A percentile compares a stretch with the other conserved stretches of the same genome.
Conservation (phyloP, 1,139 yeast species). For the Kluyveromyces sp. region DNA sequence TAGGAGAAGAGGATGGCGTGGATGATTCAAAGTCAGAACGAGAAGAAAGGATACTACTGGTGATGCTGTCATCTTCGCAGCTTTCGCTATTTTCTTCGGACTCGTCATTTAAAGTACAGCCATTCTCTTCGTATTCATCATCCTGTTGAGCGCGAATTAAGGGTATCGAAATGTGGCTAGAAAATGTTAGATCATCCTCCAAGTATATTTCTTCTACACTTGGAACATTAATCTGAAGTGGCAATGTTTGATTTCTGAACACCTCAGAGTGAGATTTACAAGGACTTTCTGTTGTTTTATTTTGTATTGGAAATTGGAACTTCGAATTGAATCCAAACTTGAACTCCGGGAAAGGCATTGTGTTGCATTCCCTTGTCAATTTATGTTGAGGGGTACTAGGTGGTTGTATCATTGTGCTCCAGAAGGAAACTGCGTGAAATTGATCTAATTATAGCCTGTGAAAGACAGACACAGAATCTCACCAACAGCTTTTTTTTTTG, state of each 20-base stretch:
- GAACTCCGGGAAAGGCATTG: neutral
- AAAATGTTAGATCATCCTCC: neutral
- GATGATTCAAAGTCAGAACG: conserved; percentile 1
- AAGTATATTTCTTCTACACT: neutral
- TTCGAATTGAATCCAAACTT: neutral
- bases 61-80: neutral
- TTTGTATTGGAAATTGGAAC: neutral
- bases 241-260: neutral
- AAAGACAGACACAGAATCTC: neutral
- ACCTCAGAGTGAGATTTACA: conserved; percentile 2
- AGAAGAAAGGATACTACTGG: conserved; percentile 1
- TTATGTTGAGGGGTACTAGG: conserved; percentile 2
- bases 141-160: neutral
- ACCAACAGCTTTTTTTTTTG: too few species aligned
- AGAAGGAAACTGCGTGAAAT: neutral
- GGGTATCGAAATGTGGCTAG: neutral
- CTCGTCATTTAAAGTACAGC: neutral
- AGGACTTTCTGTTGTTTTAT: neutral
- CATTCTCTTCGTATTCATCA: neutral
- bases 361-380: neutral
- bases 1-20: conserved; percentile 3
- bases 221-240: too few species aligned
- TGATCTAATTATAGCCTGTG: neutral
- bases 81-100: neutral
- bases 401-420: neutral